A percentile compares a stretch with the other conserved stretches of the same genome.
These are phyloP conservation scores for Pharus latifolius DNA, from an alignment of 176 grass and related monocot genomes.

Conservation along the genomic window DNA sequence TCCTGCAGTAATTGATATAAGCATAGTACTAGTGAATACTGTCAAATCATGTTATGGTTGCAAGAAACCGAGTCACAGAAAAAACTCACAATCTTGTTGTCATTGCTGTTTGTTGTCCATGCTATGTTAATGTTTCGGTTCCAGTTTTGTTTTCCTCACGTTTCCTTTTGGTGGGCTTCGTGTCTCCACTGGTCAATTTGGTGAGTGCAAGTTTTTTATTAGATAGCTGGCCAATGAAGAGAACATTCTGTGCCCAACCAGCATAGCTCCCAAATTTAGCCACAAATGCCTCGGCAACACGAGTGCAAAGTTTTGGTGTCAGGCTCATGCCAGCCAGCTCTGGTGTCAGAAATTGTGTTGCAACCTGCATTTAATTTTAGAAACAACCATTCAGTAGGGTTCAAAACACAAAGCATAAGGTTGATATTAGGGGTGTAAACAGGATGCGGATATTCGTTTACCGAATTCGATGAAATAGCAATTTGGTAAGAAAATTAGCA, in stretches of 20 bases:
- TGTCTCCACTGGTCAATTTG: neutral
- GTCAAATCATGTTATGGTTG: neutral
- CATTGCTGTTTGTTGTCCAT: neutral
- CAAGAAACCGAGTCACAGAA: neutral
- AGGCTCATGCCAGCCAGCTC: constrained; percentile 65
- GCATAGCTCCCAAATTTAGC: constrained; percentile 75
- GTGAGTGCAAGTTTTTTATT: constrained; percentile 31
- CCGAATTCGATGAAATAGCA: too few relatives aligned
- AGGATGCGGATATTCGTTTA: too few relatives aligned
- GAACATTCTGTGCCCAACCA: constrained; percentile 94
- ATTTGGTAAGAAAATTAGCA: neutral
- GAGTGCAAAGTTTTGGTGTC: constrained; percentile 53
- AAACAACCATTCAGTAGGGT: neutral
- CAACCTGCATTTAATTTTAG: constrained; percentile 46
- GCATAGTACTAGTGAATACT: neutral
- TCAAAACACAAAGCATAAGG: neutral
- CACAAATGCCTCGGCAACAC: constrained; percentile 73
- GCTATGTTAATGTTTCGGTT: neutral
- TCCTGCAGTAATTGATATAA: neutral
- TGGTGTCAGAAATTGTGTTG: constrained; percentile 64
- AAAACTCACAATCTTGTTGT: neutral
- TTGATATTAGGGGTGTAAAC: too few relatives aligned
- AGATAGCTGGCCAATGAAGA: constrained; percentile 79
- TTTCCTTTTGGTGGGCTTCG: constrained; percentile 51
- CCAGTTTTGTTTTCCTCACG: neutral